Base-by-base conservation (phyloP, 768 basidiomycete genomes). In the Podaxis sp. region DNA sequence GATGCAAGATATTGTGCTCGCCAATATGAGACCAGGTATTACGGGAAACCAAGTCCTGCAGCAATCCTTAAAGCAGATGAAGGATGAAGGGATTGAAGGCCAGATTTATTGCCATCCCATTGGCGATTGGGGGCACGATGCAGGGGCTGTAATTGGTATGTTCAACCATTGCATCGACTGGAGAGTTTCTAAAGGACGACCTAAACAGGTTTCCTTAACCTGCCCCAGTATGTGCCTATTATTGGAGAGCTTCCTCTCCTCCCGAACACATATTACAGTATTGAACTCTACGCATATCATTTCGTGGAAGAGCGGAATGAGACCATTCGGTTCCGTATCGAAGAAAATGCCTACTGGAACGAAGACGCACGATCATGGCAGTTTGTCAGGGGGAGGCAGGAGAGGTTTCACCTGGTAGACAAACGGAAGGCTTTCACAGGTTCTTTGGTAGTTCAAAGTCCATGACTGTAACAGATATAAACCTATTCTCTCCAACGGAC, bases 41-140 rank as follows among this genome's bases (percentile, higher is more conserved):
- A 80, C 80, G 0, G 82, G 83, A 8, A 82, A 85, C 64, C 65
- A 76, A 53, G 80, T 85, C 7, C 73, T 85, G 27, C 66, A 57
- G 36, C 72, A 68, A 55, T 78, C 76, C 50, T 69, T 79, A 40
- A 71, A 68, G n/a, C 75, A 78, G 63, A 84, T 84, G 81, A 71
- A 73, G 59, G 49, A 59, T 11, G 79, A 81, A 66, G 77, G 73
- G 3, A 77, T 85, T 52, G 67, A 78, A 37, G 84, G 84, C 0
- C 77, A 79, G 66, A 77, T 84, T 33, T 85, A 79, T 64, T 80
- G 72, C 36, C 82, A 85, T 71, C 82, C 84, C 6, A 84, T 85
- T 46, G 81, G 84, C 25, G 82, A 83, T 65, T 84, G 79, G 76
- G 84, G 83, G 15, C 83, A 85, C 68, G 77, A 78, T 43, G 78